These are phyloP conservation scores for Groenewaldozyma salmanticensis DNA, from an alignment of 805 yeast genomes.

Conservation along the genomic window DNA sequence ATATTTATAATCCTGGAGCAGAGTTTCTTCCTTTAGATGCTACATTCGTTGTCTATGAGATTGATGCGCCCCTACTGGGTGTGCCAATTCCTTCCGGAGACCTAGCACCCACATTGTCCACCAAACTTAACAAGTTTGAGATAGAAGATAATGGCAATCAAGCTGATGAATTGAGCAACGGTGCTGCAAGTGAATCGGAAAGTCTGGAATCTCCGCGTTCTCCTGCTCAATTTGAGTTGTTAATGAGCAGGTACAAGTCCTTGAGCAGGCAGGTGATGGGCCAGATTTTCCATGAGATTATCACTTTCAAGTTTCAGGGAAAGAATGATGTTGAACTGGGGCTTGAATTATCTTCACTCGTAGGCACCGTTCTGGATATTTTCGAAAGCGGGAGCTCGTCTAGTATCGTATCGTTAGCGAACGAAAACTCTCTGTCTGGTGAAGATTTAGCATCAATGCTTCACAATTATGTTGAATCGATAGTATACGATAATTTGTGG, in stretches of 20 bases:
- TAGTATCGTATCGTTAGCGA: slow-evolving; percentile 19
- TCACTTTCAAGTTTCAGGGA: slow-evolving; percentile 29
- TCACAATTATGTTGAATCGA: slow-evolving; percentile 62
- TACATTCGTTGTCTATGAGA: slow-evolving; percentile 44
- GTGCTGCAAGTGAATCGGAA: too few relatives aligned
- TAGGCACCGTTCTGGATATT: slow-evolving; percentile 27
- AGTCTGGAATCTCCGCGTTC: too few relatives aligned
- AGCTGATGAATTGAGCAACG: slow-evolving; percentile 10
- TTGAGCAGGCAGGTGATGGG: slow-evolving; percentile 32
- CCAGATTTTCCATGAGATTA: slow-evolving; percentile 32
- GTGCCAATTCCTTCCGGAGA: slow-evolving; percentile 20
- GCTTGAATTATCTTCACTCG: slow-evolving; percentile 22
- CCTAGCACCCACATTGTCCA: slow-evolving; percentile 12
- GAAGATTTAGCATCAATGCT: slow-evolving; percentile 39
- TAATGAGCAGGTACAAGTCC: slow-evolving; percentile 32
- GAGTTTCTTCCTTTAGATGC: slow-evolving; percentile 51
- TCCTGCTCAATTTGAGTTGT: slow-evolving; percentile 27
- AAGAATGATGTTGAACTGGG: slow-evolving; percentile 24
- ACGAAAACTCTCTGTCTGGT: slow-evolving; percentile 20
- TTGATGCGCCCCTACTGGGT: slow-evolving; percentile 49
- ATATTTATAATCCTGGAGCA: slow-evolving; percentile 45
- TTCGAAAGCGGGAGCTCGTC: slow-evolving; percentile 26
- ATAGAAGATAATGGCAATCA: slow-evolving; percentile 1
- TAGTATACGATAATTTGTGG: slow-evolving; percentile 64
- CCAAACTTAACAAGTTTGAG: slow-evolving; percentile 2